A percentile compares a stretch with the other conserved stretches of the same genome.
These are phyloP conservation scores for Talaromyces wortmannii DNA, from an alignment of 495 filamentous ascomycete species.

Conservation along the genomic window DNA sequence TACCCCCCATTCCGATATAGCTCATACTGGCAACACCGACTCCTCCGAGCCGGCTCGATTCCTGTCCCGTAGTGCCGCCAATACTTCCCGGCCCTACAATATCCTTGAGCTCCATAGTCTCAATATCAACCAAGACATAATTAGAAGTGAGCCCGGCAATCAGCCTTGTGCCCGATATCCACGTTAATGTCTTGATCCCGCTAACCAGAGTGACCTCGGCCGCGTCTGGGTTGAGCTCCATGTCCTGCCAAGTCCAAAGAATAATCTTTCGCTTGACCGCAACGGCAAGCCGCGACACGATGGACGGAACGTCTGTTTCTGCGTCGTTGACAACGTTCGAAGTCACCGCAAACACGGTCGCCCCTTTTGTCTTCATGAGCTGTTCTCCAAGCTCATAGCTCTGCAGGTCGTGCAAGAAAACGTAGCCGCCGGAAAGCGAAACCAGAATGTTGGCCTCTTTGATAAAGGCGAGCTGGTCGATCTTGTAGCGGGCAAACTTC, in stretches of 20 bases:
- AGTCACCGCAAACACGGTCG: slow-evolving; percentile 85
- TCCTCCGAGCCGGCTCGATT: slow-evolving; percentile 55
- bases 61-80: slow-evolving; percentile 57
- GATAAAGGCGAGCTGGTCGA: slow-evolving; percentile 90
- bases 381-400: slow-evolving; percentile 75
- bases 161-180: slow-evolving; percentile 78
- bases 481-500: slow-evolving; percentile 80
- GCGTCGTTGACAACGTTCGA: slow-evolving; percentile 90
- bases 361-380: slow-evolving; percentile 74
- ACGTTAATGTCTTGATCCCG: slow-evolving; percentile 75
- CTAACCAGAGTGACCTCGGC: slow-evolving; percentile 74
- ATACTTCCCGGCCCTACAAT: slow-evolving; percentile 74
- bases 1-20: slow-evolving; percentile 89
- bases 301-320: slow-evolving; percentile 77
- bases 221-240: slow-evolving; percentile 69
- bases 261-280: slow-evolving; percentile 85
- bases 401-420: slow-evolving; percentile 83
- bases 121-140: slow-evolving; percentile 85
- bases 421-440: slow-evolving; percentile 79
- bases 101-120: slow-evolving; percentile 60
- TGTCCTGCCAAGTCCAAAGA: slow-evolving; percentile 93
- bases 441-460: slow-evolving; percentile 90
- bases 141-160: slow-evolving; percentile 83
- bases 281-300: slow-evolving; percentile 84
- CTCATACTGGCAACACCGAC: slow-evolving; percentile 77